phyloP scores from a whole-genome alignment of 192 early-diverging fungal species.

The Phycomyces nitens region DNA sequence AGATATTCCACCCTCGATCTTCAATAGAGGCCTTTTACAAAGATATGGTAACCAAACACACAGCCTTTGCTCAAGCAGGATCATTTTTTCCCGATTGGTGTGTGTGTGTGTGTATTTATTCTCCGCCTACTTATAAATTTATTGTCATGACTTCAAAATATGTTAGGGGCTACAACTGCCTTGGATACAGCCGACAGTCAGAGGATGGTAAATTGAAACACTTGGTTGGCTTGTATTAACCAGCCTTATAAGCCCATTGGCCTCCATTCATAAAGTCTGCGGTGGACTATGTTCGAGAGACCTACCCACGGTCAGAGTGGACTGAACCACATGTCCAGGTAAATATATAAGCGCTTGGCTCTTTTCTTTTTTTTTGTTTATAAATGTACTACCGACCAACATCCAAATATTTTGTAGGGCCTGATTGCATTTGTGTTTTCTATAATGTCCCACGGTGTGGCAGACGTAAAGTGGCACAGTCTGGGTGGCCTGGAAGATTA shows the following conservation, averaged over 20 bases:
- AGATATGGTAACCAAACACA: constrained; percentile 7
- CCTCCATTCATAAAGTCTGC: constrained; percentile 58
- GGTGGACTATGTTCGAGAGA: constrained; percentile 52
- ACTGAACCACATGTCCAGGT: constrained; percentile 38
- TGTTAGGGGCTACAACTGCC: constrained; percentile 57
- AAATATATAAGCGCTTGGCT: neutral
- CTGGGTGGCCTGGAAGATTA: constrained; percentile 50
- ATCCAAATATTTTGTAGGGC: constrained; percentile 23
- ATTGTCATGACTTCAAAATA: no score
- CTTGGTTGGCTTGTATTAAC: neutral
- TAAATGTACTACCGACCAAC: neutral
- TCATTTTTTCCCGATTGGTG: constrained; percentile 67
- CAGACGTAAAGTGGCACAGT: constrained; percentile 68
- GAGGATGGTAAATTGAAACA: constrained; percentile 38
- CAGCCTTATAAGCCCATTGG: constrained; percentile 58
- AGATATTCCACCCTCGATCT: constrained; percentile 2
- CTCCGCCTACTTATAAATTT: neutral
- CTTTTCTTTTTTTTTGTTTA: neutral
- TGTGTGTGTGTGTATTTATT: neutral
- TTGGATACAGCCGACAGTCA: constrained; percentile 33
- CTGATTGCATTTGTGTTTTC: constrained; percentile 66
- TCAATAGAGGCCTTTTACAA: constrained; percentile 10
- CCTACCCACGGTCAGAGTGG: constrained; percentile 49
- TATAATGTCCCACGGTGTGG: constrained; percentile 62
- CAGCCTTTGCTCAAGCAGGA: constrained; percentile 40